Base-by-base conservation (phyloP, 106 monocot species). In the Acanthochlamys bracteata region DNA sequence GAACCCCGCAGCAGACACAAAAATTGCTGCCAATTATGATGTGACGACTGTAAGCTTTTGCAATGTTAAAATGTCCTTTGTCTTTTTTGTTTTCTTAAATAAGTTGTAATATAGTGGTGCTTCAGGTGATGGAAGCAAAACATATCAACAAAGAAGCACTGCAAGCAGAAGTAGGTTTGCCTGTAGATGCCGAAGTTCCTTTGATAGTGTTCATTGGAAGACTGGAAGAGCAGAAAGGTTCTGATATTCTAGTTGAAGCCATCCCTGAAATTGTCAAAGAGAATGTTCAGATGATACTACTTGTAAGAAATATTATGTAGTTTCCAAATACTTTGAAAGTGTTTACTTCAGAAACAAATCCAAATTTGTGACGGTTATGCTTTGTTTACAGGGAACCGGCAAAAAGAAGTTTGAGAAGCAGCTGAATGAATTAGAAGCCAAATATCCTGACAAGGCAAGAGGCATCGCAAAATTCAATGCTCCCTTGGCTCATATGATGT, bases 191-290 rank as follows among this genome's bases (percentile, higher is more conserved):
- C 39, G 55, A 75, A 17, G 79, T 84, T 14, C 90, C 87, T 25
- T 59, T 96, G 20, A 74, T 96, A 43, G 78, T 76, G 7, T 96
- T 96, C 74, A 80, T 96, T 42, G 95, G 95, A 55, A 82, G 95
- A 41, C 79, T 95, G 9, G 95, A 95, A 57, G 95, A 96, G 66
- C 95, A 96, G 77, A 96, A 96, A 71, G 95, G 95, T 24, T 85
- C 95, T 16, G 95, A 96, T 66, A 88, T 96, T 74, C 73, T 96
- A 24, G 84, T 71, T 16, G 87, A 69, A 66, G 84, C 95, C 23
- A 84, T 96, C 58, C 87, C 90, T 40, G 62, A 83, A 55, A 71
- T 96, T 68, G 77, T 85, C 27, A 69, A 76, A 0, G 84, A 90
- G 65, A 65, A 96, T 69, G 82, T 96, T 46, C 95, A 96, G 74